Conservation (phyloP, 1,284 basidiomycete species). For the Ceratobasidium sp. region DNA sequence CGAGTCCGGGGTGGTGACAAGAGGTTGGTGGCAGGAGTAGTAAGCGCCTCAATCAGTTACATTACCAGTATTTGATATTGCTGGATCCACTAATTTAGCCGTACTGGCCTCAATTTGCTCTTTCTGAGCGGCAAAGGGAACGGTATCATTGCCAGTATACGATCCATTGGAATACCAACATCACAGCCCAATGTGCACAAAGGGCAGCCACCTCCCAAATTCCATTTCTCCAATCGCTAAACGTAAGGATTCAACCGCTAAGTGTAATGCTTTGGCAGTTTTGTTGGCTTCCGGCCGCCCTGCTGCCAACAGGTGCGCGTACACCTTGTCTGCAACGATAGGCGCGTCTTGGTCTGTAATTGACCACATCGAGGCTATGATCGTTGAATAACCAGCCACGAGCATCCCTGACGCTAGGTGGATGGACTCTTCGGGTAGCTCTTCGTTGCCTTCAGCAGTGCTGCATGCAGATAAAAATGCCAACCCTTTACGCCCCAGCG, state of each 20-base stretch:
- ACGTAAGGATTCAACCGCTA: neutral
- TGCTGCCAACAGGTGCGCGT: conserved; percentile 13
- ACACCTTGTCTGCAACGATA: conserved; percentile 10
- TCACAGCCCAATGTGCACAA: conserved; percentile 10
- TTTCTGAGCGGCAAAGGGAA: neutral
- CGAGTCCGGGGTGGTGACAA: no score
- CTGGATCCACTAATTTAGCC: no score
- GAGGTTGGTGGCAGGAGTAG: no score
- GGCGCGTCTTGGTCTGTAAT: conserved; percentile 29
- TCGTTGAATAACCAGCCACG: conserved; percentile 6
- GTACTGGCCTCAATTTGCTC: no score
- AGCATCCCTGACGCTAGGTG: conserved; percentile 34
- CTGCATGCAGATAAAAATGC: conserved; percentile 27
- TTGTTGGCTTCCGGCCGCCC: neutral
- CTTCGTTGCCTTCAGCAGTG: conserved; percentile 24
- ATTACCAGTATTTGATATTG: no score
- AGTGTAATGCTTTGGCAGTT: neutral
- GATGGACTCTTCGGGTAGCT: conserved; percentile 25
- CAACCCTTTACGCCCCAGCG: neutral
- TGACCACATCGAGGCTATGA: conserved; percentile 40
- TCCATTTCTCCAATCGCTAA: neutral
- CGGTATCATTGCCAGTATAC: neutral
- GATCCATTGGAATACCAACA: neutral
- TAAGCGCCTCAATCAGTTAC: no score
- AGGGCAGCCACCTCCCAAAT: conserved; percentile 4